These are phyloP conservation scores for Calonectria fujianensis DNA, from an alignment of 2,329 filamentous ascomycete genomes.

Conservation along the genomic window DNA sequence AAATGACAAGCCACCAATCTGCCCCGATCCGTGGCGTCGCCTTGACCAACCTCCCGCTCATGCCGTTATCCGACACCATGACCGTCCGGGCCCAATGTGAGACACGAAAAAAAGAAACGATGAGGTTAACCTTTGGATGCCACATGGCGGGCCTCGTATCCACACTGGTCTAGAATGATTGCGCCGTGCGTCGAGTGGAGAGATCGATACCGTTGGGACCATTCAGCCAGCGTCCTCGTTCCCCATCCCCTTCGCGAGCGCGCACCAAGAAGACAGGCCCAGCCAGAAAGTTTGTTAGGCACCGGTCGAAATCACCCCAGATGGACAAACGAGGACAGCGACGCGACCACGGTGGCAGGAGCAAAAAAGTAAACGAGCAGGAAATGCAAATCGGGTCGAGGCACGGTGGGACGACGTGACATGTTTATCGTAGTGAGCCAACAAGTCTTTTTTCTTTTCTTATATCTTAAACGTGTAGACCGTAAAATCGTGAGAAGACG, in stretches of 20 bases:
- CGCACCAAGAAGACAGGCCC: neutral
- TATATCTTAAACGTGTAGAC: slow-evolving; percentile 56
- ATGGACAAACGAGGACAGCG: neutral
- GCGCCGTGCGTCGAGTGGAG: slow-evolving; percentile 27
- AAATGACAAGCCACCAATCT: slow-evolving; percentile 34
- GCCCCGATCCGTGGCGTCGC: slow-evolving; percentile 3
- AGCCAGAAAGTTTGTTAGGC: neutral
- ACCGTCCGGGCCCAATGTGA: slow-evolving; percentile 43
- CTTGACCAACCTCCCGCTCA: slow-evolving; percentile 4
- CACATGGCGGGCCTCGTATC: slow-evolving; percentile 20
- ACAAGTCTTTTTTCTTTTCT: slow-evolving; percentile 53
- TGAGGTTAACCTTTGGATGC: slow-evolving; percentile 3
- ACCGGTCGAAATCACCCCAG: neutral
- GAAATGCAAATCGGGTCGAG: slow-evolving; percentile 40
- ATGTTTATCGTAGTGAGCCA: slow-evolving; percentile 52
- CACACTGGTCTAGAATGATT: slow-evolving; percentile 33
- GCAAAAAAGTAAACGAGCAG: slow-evolving; percentile 23
- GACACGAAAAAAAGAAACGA: slow-evolving; percentile 41
- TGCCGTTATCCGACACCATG: neutral
- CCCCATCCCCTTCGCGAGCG: neutral
- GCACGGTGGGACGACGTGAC: slow-evolving; percentile 47
- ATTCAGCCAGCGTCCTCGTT: neutral
- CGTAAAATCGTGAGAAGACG: slow-evolving; percentile 55
- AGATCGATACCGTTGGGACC: slow-evolving; percentile 6
- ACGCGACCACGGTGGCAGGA: slow-evolving; percentile 9